A percentile compares a stretch with the other conserved stretches of the same genome.
These are phyloP conservation scores for Lotus japonicus DNA, from an alignment of 306 rosid species.

Conservation along the genomic window DNA sequence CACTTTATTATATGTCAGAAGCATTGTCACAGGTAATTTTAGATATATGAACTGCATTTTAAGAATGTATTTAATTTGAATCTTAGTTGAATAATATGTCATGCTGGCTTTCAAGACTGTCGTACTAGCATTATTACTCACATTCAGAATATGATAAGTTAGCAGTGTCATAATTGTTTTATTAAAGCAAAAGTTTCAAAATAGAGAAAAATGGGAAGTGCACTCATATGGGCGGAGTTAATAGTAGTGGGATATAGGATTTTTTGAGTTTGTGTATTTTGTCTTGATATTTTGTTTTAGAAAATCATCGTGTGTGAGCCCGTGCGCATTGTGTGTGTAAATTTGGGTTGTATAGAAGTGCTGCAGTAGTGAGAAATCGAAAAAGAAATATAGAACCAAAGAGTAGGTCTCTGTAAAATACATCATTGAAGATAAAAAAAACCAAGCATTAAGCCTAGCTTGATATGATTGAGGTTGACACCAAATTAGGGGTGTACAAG, in stretches of 20 bases:
- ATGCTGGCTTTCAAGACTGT: background rate
- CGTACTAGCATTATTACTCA: background rate
- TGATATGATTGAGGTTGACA: background rate
- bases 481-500: background rate
- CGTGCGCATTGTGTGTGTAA: background rate
- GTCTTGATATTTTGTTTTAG: too few species aligned
- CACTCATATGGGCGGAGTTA: slow-evolving; percentile 5
- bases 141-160: background rate
- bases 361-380: slow-evolving; percentile 4
- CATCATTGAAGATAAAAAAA: background rate
- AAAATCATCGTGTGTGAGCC: too few species aligned
- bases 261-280: background rate
- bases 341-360: background rate
- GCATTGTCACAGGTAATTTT: slow-evolving; percentile 83
- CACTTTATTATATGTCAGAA: slow-evolving; percentile 67
- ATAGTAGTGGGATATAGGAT: background rate
- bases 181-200: background rate
- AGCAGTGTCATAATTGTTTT: background rate
- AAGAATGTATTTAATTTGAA: background rate
- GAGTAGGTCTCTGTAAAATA: background rate
- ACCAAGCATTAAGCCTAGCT: background rate
- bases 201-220: background rate
- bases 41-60: slow-evolving; percentile 13
- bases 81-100: background rate
- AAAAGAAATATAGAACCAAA: background rate